Evolutionary conservation across 2,329 filamentous ascomycete species (phyloP).

Genomic region (Lachnellula arida): DNA sequence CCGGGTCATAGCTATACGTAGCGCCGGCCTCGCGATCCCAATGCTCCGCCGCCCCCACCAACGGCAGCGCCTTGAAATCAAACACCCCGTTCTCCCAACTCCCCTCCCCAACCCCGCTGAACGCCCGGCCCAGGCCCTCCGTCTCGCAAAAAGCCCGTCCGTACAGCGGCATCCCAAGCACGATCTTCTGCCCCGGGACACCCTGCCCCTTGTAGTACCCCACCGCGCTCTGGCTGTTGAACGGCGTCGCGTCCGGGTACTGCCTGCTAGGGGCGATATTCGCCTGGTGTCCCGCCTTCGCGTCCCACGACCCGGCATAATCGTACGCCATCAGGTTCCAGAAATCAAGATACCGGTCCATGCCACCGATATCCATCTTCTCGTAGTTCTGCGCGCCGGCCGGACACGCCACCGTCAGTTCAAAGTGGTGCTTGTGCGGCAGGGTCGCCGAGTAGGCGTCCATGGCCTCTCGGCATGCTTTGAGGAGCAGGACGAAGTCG

Average conservation of each 20-base stretch:
- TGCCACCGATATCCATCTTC: constrained; percentile 56
- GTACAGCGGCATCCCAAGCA: constrained; percentile 89
- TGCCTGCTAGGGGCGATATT: constrained; percentile 62
- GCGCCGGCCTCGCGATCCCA: constrained; percentile 62
- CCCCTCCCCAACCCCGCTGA: constrained; percentile 68
- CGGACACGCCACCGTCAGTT: constrained; percentile 60
- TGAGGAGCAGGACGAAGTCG: constrained; percentile 55
- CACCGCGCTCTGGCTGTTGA: constrained; percentile 68
- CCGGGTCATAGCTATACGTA: constrained; percentile 70
- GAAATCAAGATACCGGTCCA: constrained; percentile 65
- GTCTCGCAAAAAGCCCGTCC: constrained; percentile 81
- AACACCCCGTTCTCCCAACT: constrained; percentile 82
- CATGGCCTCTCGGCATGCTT: constrained; percentile 51
- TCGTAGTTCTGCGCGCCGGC: constrained; percentile 59
- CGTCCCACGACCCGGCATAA: constrained; percentile 79
- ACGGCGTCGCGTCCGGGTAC: constrained; percentile 66
- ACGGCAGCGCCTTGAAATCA: constrained; percentile 83
- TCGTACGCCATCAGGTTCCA: constrained; percentile 89
- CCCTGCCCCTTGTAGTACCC: constrained; percentile 62
- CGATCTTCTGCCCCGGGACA: constrained; percentile 67
- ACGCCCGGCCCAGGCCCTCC: constrained; percentile 65
- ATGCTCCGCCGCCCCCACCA: constrained; percentile 58
- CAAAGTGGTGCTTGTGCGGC: constrained; percentile 45
- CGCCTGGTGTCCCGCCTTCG: constrained; percentile 67
- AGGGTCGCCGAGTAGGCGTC: constrained; percentile 50